A percentile compares a stretch with the other conserved stretches of the same genome.
Evolutionary conservation across 768 basidiomycete species (phyloP).

Genomic region (Pleurotus djamor): DNA sequence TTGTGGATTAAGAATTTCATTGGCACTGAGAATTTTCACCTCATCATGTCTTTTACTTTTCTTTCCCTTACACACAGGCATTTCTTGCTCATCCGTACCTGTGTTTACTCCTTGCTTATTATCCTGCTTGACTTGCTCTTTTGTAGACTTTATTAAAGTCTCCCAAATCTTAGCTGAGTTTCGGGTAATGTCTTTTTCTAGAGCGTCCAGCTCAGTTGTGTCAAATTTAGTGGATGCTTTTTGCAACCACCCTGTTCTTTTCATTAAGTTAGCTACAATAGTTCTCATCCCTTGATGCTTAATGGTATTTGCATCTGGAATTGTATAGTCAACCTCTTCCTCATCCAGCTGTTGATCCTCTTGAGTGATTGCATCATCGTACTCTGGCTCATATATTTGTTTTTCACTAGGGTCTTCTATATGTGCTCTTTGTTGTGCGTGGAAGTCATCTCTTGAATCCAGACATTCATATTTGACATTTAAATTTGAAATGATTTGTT

Average conservation of each 20-base stretch:
- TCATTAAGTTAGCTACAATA: not conserved
- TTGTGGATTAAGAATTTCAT: no score
- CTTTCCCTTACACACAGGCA: no score
- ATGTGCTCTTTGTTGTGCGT: slow-evolving; percentile 15
- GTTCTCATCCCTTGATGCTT: not conserved
- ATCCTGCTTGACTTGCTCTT: no score
- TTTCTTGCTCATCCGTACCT: no score
- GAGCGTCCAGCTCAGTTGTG: not conserved
- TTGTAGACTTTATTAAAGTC: no score
- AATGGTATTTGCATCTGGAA: no score
- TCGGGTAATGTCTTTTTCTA: not conserved
- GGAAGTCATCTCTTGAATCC: slow-evolving; percentile 26
- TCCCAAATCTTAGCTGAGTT: not conserved
- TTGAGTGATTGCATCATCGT: not conserved
- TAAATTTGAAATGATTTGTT: slow-evolving; percentile 21
- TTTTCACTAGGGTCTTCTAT: not conserved
- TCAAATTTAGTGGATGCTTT: not conserved
- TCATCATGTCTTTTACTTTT: no score
- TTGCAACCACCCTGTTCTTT: not conserved
- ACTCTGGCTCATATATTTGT: not conserved
- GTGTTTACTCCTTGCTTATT: no score
- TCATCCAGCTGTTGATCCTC: not conserved
- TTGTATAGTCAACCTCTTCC: not conserved
- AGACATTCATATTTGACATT: slow-evolving; percentile 26
- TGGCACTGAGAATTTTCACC: no score